phyloP scores from a whole-genome alignment of 805 yeast genomes.

The Candida schatavii region DNA sequence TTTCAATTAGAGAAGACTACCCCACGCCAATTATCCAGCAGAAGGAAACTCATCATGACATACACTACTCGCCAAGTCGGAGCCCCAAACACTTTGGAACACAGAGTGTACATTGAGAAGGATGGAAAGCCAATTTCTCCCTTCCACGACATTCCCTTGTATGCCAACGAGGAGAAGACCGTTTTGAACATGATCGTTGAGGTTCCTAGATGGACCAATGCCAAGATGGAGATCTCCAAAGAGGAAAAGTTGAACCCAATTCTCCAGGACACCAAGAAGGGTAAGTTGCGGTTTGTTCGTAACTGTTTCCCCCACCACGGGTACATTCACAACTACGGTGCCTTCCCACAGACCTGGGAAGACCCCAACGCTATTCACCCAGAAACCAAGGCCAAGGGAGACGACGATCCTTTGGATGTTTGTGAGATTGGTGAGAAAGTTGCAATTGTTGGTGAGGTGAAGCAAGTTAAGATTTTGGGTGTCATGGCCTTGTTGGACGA shows the following conservation, averaged over 20 bases:
- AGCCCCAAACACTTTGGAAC: slow-evolving; percentile 92
- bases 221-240: slow-evolving; percentile 92
- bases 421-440: slow-evolving; percentile 50
- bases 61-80: slow-evolving; percentile 92
- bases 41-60: too few species aligned
- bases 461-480: slow-evolving; percentile 68
- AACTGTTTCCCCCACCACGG: slow-evolving; percentile 99
- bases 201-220: slow-evolving; percentile 98
- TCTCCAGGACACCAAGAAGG: slow-evolving; percentile 96
- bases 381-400: slow-evolving; percentile 71
- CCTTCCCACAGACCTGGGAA: slow-evolving; percentile 94
- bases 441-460: slow-evolving; percentile 49
- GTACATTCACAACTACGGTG: slow-evolving; percentile 97
- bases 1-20: too few species aligned
- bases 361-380: slow-evolving; percentile 60
- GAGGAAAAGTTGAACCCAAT: slow-evolving; percentile 86
- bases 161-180: slow-evolving; percentile 90
- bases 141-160: slow-evolving; percentile 76
- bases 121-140: slow-evolving; percentile 94
- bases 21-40: too few species aligned
- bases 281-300: slow-evolving; percentile 91
- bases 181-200: slow-evolving; percentile 82
- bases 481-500: slow-evolving; percentile 81
- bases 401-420: slow-evolving; percentile 88
- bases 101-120: slow-evolving; percentile 86